Conservation (phyloP, 768 basidiomycete species). For the Suillus occidentalis region DNA sequence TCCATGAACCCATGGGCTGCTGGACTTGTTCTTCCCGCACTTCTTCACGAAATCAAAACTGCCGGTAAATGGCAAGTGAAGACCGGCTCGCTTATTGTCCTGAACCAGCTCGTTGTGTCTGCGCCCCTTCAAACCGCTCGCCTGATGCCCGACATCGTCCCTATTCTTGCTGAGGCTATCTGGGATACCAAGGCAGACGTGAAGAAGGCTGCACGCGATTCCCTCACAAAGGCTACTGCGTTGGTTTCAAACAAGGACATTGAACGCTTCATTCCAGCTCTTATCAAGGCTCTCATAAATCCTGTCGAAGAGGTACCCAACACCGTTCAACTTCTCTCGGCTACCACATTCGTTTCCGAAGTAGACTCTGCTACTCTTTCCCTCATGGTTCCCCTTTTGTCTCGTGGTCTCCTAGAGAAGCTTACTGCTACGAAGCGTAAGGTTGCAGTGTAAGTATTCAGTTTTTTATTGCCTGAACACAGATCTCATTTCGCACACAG, state of each 20-base stretch:
- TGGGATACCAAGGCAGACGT: conserved; percentile 99
- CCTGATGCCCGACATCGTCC: conserved; percentile 93
- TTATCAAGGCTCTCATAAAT: conserved; percentile 97
- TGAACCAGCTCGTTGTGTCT: conserved; percentile 84
- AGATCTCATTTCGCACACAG: conserved; percentile 39
- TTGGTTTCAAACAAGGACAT: conserved; percentile 98
- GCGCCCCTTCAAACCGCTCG: conserved; percentile 82
- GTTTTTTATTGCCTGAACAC: conserved; percentile 13
- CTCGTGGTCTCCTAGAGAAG: conserved; percentile 93
- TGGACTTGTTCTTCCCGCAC: conserved; percentile 76
- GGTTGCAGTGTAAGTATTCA: conserved; percentile 83
- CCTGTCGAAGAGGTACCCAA: conserved; percentile 98
- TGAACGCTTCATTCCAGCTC: conserved; percentile 93
- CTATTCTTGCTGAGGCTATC: conserved; percentile 91
- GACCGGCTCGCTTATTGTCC: conserved; percentile 76
- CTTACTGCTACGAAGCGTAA: conserved; percentile 96
- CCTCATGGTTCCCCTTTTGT: conserved; percentile 93
- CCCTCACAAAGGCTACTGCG: conserved; percentile 92
- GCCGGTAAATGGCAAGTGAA: conserved; percentile 98
- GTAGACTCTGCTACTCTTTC: conserved; percentile 97
- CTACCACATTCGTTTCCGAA: conserved; percentile 99
- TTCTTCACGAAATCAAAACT: conserved; percentile 92
- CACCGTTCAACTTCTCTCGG: conserved; percentile 92
- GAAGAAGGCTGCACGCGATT: conserved; percentile 96
- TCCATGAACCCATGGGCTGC: conserved; percentile 89